phyloP scores from a whole-genome alignment of 768 basidiomycete genomes.

The Tulasnella sp. region DNA sequence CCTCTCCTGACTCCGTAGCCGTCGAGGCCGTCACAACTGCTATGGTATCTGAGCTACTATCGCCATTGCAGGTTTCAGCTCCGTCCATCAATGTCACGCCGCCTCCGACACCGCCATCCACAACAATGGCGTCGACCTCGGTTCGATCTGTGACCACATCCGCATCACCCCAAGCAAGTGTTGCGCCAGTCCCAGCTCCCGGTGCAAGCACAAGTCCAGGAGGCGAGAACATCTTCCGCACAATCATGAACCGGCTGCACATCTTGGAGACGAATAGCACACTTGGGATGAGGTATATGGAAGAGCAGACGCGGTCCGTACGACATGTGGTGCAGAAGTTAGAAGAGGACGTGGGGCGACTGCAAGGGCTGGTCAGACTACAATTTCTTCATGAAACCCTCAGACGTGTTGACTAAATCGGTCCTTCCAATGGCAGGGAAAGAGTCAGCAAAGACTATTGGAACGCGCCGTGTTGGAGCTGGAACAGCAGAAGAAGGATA shows the following conservation, averaged over 20 bases:
- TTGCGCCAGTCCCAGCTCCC: constrained; percentile 19
- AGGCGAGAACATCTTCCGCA: constrained; percentile 91
- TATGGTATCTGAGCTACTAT: too few relatives aligned
- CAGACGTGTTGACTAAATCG: background rate
- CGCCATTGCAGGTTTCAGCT: too few relatives aligned
- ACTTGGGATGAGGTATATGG: constrained; percentile 72
- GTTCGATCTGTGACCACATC: background rate
- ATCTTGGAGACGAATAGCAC: constrained; percentile 81
- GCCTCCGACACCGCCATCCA: background rate
- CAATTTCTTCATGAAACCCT: constrained; percentile 13
- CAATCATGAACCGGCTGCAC: constrained; percentile 86
- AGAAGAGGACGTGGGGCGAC: constrained; percentile 63
- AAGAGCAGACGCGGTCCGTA: constrained; percentile 72
- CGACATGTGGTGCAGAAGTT: constrained; percentile 63
- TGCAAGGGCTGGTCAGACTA: constrained; percentile 57
- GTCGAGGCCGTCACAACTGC: too few relatives aligned
- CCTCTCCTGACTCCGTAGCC: too few relatives aligned
- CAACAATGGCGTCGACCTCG: background rate
- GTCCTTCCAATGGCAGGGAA: constrained; percentile 35
- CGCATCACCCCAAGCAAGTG: background rate
- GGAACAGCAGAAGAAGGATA: constrained; percentile 50
- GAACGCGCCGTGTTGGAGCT: constrained; percentile 54
- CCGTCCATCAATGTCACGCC: background rate
- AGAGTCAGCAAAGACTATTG: constrained; percentile 55
- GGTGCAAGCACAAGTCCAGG: background rate